Evolutionary conservation across 257 asterid species (phyloP).

Genomic region (Paulownia fortunei): DNA sequence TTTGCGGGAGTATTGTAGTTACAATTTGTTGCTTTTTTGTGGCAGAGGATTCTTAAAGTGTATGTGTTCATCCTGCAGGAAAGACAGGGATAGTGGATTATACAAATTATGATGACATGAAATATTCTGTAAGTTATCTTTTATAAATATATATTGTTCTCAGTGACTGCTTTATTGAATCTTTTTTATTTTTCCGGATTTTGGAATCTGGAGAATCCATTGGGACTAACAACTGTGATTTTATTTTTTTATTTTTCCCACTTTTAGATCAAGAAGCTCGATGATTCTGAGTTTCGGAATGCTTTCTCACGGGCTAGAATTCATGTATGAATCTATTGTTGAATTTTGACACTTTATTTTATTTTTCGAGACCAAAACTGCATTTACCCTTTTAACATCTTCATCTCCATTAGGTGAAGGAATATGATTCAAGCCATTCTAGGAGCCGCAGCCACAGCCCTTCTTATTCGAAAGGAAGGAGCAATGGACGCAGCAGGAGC

Average conservation of each 20-base stretch:
- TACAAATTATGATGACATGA: conserved; percentile 70
- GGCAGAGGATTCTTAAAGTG: background rate
- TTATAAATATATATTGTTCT: background rate
- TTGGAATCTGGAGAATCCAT: conserved; percentile 6
- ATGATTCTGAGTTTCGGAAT: conserved; percentile 76
- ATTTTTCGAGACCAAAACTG: background rate
- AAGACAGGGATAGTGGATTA: conserved; percentile 77
- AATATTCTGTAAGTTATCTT: conserved; percentile 61
- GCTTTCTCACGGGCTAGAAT: conserved; percentile 67
- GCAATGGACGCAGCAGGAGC: conserved; percentile 56
- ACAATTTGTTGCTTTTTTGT: conserved; percentile 1
- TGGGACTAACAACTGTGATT: background rate
- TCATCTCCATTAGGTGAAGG: conserved; percentile 57
- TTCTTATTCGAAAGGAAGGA: conserved; percentile 63
- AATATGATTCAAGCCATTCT: conserved; percentile 63
- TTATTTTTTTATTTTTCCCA: background rate
- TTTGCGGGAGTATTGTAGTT: background rate
- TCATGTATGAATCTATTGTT: conserved; percentile 44
- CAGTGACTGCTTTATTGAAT: background rate
- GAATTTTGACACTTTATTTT: background rate
- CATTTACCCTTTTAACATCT: background rate
- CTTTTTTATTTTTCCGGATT: background rate
- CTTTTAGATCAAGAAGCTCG: conserved; percentile 69
- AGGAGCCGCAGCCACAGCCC: conserved; percentile 63
- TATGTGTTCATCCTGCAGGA: conserved; percentile 44